Evolutionary conservation across 805 yeast species (phyloP), one percentile per base, ranked within the genome.

Genomic region (Candida stauntonica): DNA sequence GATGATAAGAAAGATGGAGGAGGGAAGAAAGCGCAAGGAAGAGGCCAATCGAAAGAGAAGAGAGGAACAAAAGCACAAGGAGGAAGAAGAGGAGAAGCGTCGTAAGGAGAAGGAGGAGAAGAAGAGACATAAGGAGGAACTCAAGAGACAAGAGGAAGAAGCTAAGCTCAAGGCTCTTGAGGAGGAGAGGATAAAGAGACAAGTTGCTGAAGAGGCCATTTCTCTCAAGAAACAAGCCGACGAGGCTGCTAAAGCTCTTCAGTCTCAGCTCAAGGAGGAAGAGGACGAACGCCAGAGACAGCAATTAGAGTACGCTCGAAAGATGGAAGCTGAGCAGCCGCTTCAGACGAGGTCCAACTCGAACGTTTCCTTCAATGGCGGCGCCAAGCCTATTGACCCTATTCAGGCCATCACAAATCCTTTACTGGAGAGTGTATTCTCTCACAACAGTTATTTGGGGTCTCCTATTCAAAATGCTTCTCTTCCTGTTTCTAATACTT

Each of bases 1-100:
- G 52, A 33, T 61, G 54, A 44, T 66, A 57, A 48, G 75, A 66
- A 52, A 71, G 63, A 44, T 62, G 57, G 53, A 68, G 51, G 66
- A 68, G 50, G 64, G 70, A 44, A 51, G 68, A 51, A 53, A 61
- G 53, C 58, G 64, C 18, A 61, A 61, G 41, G 50, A 66, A 33
- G 68, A 64, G 46, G 44, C 53, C 36, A 63, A 69, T 36, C 64
- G 64, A 47, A 58, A 69, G 56, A 60, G 72, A 58, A 60, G 53
- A 35, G 68, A 63, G 47, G 64, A 62, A 35, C 55, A 57, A 33
- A 63, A 63, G 49, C 55, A 63, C 31, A 61, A 60, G 47, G 45
- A 53, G 34, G 67, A 62, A 38, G 67, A 73, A 58, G 35, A 60
- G 46, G 58, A 66, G 49, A 50, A 48, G 47, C 44, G 57, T 42